Percentiles rank a stretch among this genome's conserved stretches.
Conservation (phyloP, 192 early-diverging fungal genomes). For the Funneliformis mosseae region DNA sequence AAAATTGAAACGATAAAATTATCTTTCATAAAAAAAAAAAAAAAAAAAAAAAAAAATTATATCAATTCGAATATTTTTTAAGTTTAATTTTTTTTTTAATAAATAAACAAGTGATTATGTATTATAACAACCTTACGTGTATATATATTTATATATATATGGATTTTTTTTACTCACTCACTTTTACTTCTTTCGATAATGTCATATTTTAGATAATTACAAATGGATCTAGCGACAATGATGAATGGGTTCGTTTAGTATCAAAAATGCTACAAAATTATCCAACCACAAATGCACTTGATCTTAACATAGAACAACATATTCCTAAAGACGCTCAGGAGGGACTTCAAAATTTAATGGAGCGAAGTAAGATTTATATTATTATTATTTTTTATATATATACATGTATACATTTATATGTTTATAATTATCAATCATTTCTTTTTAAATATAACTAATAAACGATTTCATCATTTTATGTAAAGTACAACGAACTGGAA, state of each 20-base stretch:
- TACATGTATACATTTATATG: background rate
- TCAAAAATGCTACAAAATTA: conserved; percentile 27
- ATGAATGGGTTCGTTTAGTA: conserved; percentile 30
- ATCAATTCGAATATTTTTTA: no score
- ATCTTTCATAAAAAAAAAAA: background rate
- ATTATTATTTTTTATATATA: background rate
- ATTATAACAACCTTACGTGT: no score
- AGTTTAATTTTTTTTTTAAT: no score
- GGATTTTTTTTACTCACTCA: background rate
- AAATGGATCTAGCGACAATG: background rate
- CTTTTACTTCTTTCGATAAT: background rate
- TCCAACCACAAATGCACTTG: conserved; percentile 13
- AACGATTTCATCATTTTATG: background rate
- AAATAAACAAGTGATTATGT: no score
- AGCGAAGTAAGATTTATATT: conserved; percentile 11
- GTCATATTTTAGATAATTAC: conserved; percentile 23
- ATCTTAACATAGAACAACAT: conserved; percentile 5
- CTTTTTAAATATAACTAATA: background rate
- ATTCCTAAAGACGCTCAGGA: background rate
- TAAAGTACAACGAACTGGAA: conserved; percentile 18
- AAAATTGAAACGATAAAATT: no score
- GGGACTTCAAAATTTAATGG: background rate
- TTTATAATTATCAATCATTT: background rate
- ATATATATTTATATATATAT: no score
- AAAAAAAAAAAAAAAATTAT: background rate